Percentiles rank a stretch among this genome's conserved stretches.
These are phyloP conservation scores for Gossypioides kirkii DNA, from an alignment of 345 rosid species.

Conservation along the genomic window DNA sequence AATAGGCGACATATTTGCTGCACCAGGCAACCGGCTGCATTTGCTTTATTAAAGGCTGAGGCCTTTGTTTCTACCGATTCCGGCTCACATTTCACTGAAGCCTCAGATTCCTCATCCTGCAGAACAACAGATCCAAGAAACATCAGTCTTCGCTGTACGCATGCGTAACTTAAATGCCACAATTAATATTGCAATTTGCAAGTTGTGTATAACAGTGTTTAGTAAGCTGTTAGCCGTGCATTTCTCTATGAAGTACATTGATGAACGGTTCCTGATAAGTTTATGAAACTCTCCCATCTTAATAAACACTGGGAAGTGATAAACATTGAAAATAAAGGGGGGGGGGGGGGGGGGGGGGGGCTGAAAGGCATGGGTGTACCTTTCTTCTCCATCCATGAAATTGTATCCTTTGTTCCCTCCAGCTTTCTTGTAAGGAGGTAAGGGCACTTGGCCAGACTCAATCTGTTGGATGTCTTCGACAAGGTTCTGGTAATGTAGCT, in stretches of 20 bases:
- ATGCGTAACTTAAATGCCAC: not conserved
- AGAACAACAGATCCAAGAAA: not conserved
- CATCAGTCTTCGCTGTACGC: not conserved
- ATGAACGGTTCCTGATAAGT: not conserved
- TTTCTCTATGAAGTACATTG: not conserved
- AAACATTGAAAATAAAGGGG: not conserved
- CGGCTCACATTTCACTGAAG: constrained; percentile 21
- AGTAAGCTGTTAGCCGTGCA: not conserved
- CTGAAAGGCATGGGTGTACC: not conserved
- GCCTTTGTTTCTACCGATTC: not conserved
- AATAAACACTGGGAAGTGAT: not conserved
- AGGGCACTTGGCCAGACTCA: constrained; percentile 42
- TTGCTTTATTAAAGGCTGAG: not conserved
- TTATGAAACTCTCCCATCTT: not conserved
- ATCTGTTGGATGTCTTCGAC: constrained; percentile 45
- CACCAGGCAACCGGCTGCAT: not conserved
- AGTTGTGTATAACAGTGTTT: not conserved
- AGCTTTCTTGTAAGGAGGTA: constrained; percentile 38
- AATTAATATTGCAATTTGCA: not conserved
- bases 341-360: too few species aligned
- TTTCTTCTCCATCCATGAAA: constrained; percentile 34
- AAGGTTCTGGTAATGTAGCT: constrained; percentile 37
- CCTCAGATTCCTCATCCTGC: constrained; percentile 38
- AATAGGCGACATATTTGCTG: not conserved
- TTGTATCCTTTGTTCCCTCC: constrained; percentile 6